phyloP scores from a whole-genome alignment of 2,329 filamentous ascomycete genomes.

The Diaporthe batatas region DNA sequence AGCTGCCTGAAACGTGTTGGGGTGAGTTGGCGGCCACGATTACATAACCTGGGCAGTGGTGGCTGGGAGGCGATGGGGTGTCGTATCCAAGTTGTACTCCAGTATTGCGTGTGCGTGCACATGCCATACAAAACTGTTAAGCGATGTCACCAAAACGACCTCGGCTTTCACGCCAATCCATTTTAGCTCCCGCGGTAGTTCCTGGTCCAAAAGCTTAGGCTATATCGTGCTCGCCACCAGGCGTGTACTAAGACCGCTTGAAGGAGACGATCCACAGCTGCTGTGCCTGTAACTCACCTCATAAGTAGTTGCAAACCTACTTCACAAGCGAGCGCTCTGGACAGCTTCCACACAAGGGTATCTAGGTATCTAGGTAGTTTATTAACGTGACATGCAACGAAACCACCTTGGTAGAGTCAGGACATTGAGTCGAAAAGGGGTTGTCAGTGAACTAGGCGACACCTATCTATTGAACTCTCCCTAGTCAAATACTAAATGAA shows the following conservation, averaged over 20 bases:
- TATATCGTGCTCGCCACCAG: neutral
- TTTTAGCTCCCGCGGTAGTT: neutral
- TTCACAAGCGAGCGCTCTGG: too few relatives aligned
- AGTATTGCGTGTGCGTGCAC: neutral
- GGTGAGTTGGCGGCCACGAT: neutral
- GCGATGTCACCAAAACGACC: neutral
- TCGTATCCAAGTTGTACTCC: too few relatives aligned
- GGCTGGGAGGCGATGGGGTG: neutral
- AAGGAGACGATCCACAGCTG: too few relatives aligned
- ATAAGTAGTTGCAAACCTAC: neutral
- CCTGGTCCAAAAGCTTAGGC: neutral
- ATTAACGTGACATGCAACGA: neutral
- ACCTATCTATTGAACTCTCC: neutral
- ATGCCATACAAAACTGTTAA: neutral
- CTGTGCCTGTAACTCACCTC: too few relatives aligned
- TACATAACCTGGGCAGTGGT: neutral
- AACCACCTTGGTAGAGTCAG: too few relatives aligned
- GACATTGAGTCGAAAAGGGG: neutral
- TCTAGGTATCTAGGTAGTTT: too few relatives aligned
- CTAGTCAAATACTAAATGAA: neutral
- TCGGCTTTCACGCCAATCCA: neutral
- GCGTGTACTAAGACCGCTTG: neutral
- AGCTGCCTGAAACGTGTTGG: slow-evolving; percentile 29
- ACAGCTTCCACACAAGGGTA: neutral
- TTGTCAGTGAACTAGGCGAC: neutral